Evolutionary conservation across 2,329 filamentous ascomycete genomes (phyloP), one percentile per base, ranked within the genome.

Genomic region (Aspergillus versicolor): DNA sequence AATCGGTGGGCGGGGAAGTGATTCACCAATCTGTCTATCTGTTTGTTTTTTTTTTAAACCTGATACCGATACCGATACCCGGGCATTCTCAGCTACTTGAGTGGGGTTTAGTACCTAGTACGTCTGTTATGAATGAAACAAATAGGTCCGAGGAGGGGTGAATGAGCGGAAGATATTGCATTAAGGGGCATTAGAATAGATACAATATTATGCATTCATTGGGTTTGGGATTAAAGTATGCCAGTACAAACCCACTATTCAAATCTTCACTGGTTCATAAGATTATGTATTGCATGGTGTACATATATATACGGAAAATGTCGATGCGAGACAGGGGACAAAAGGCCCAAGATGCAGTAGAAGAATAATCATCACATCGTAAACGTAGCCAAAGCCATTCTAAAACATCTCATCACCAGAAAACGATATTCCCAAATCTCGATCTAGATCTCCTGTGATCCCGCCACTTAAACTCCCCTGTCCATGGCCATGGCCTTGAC

Each of bases 1-100:
- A 84, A 85, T 51, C 81, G 92, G 70, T 97, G 92, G 92, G 89
- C 89, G 24, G 63, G 62, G 42, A 57, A 46, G 37, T 30, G 7
- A 15, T 50, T 32, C 22, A 38, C 41, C 34, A 11, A 30, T 13
- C 12, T 5, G 22, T 38, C 34, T 37, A 8, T 30, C 27, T 30
- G 27, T 30, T 9, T 30, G 3, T 4, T 21, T 21, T 3, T 4
- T 21, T 21, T 30, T 30, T 30, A 9, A 30, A 4, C 27, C 27
- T 30, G 27, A 30, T 30, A 9, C 27, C 27, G 27, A 30, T 30
- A 30, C 27, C 27, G 9, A 30, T 30, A 30, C 27, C 27, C 9
- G 27, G 9, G 27, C 27, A 30, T 30, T 30, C 27, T 30, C 27
- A 11, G 9, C 27, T 30, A 30, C 3, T 30, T 30, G 27, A 30